phyloP scores from a whole-genome alignment of 2,329 filamentous ascomycete genomes.

The Hypomyces rosellus region DNA sequence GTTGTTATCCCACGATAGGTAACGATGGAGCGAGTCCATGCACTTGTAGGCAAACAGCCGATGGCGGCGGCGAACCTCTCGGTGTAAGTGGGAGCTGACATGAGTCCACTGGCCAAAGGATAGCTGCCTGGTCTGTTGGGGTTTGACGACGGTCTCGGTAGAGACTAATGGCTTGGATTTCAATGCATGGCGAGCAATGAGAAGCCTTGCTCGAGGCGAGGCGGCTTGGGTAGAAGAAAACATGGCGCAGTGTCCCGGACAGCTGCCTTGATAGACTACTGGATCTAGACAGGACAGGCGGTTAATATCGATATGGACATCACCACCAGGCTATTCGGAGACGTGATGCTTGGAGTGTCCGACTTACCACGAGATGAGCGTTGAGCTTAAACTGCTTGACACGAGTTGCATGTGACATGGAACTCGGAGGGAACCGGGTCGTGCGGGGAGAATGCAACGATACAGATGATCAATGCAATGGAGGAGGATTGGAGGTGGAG shows the following conservation, averaged over 20 bases:
- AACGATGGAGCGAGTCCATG: conserved; percentile 38
- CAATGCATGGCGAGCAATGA: conserved; percentile 14
- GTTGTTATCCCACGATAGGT: conserved; percentile 40
- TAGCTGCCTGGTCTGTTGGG: conserved; percentile 34
- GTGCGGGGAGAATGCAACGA: conserved; percentile 3
- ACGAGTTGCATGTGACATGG: conserved; percentile 13
- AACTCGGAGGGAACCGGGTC: conserved; percentile 12
- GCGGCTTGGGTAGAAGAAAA: conserved; percentile 20
- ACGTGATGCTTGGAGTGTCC: too few species aligned
- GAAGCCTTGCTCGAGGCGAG: conserved; percentile 23
- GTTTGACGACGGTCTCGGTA: conserved; percentile 13
- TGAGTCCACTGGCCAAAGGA: conserved; percentile 44
- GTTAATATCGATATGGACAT: not conserved
- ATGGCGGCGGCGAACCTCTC: conserved; percentile 39
- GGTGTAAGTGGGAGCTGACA: conserved; percentile 32
- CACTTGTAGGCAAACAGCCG: conserved; percentile 39
- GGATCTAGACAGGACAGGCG: not conserved
- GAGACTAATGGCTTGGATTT: conserved; percentile 8
- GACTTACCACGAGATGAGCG: conserved; percentile 1
- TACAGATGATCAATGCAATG: not conserved
- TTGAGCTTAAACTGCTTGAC: conserved; percentile 8
- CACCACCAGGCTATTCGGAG: too few species aligned
- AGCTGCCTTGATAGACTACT: conserved; percentile 5
- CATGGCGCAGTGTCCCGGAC: conserved; percentile 16
- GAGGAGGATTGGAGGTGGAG: not conserved